Percentiles rank a stretch among this genome's conserved stretches.
Evolutionary conservation across 768 basidiomycete species (phyloP).

Genomic region (Asterophora parasitica): DNA sequence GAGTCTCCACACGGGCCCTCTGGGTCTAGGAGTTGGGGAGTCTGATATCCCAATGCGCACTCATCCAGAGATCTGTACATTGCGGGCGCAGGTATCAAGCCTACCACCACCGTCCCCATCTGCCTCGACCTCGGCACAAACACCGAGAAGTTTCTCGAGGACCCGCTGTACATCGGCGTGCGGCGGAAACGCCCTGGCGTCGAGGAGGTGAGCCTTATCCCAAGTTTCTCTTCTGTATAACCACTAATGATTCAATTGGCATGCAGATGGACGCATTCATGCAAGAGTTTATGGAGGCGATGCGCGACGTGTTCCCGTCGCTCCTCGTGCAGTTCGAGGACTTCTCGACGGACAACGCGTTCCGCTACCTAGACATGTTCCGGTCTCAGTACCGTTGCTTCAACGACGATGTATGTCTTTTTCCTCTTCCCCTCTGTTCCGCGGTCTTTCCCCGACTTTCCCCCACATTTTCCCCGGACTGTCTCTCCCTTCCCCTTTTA

Average conservation of each 20-base stretch:
- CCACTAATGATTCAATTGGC: constrained; percentile 1
- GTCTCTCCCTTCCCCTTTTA: constrained; percentile 7
- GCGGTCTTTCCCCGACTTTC: no score
- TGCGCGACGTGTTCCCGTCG: constrained; percentile 59
- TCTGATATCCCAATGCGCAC: neutral
- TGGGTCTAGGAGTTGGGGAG: neutral
- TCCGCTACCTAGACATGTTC: constrained; percentile 65
- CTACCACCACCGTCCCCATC: constrained; percentile 54
- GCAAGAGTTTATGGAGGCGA: constrained; percentile 71
- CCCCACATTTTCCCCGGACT: neutral
- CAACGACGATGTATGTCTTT: constrained; percentile 62
- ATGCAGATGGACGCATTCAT: constrained; percentile 66
- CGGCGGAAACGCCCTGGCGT: constrained; percentile 46
- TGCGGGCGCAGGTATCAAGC: constrained; percentile 63
- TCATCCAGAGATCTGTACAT: constrained; percentile 57
- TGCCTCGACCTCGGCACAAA: constrained; percentile 77
- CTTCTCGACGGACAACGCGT: constrained; percentile 77
- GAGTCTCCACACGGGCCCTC: no score
- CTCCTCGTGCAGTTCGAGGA: constrained; percentile 74
- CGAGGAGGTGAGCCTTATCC: constrained; percentile 31
- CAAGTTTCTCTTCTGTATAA: no score
- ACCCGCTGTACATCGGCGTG: constrained; percentile 74
- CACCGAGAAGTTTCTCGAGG: constrained; percentile 57
- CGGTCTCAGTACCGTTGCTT: constrained; percentile 54
- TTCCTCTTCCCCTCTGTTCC: constrained; percentile 5